Percentiles rank a stretch among this genome's conserved stretches.
Conservation (phyloP, 1,284 basidiomycete species). For the Pseudozyma hubeiensis region DNA sequence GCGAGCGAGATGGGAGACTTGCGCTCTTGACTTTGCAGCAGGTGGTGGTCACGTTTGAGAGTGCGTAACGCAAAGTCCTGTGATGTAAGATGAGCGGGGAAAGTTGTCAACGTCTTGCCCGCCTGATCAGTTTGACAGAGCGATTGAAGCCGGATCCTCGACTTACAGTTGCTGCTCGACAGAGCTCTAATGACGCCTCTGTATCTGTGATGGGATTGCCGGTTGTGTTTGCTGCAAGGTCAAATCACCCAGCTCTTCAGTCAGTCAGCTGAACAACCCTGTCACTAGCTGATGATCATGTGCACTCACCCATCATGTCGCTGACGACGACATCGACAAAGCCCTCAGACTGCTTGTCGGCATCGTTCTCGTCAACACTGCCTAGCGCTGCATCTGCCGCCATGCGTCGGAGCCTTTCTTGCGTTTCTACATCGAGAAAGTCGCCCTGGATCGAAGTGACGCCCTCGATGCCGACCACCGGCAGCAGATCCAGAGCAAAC, state of each 20-base stretch:
- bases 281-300: not conserved
- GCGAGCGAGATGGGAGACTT: conserved; percentile 15
- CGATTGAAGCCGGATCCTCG: too few species aligned
- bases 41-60: conserved; percentile 14
- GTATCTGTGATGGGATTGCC: conserved; percentile 49
- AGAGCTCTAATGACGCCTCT: conserved; percentile 48
- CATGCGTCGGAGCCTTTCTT: conserved; percentile 22
- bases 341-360: not conserved
- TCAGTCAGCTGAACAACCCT: not conserved
- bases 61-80: conserved; percentile 30
- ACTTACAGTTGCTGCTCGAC: conserved; percentile 35
- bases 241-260: not conserved
- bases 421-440: conserved; percentile 39
- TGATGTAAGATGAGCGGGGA: not conserved
- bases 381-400: conserved; percentile 8
- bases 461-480: conserved; percentile 30
- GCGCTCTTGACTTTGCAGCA: not conserved
- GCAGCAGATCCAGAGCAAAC: conserved; percentile 57
- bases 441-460: conserved; percentile 53
- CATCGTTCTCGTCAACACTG: not conserved
- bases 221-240: conserved; percentile 40
- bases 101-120: not conserved
- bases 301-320: conserved; percentile 63
- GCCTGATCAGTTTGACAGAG: not conserved
- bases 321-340: conserved; percentile 61